A percentile compares a stretch with the other conserved stretches of the same genome.
Conservation (phyloP, 352 stramenopile genomes). For the Albugo laibachii region DNA sequence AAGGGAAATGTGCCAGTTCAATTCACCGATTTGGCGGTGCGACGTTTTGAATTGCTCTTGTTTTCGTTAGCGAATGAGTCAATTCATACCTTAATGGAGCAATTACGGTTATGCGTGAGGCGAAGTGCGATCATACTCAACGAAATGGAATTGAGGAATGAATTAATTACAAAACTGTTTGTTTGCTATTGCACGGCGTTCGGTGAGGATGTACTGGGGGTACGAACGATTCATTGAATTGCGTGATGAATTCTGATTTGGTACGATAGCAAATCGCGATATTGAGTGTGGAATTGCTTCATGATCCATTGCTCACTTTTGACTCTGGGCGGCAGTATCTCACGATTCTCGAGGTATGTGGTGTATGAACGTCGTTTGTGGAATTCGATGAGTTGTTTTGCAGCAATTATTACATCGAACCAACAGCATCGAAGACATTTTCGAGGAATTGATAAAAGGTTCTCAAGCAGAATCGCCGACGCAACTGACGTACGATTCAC, state of each 20-base stretch:
- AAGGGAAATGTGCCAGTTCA: background rate
- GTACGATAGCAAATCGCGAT: conserved; percentile 24
- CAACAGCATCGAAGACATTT: conserved; percentile 39
- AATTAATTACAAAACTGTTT: conserved; percentile 51
- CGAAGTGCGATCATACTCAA: conserved; percentile 49
- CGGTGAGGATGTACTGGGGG: conserved; percentile 39
- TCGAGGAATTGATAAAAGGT: conserved; percentile 20
- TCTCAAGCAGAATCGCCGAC: conserved; percentile 26
- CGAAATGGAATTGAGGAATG: conserved; percentile 33
- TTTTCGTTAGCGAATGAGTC: too few species aligned
- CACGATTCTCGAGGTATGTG: conserved; percentile 26
- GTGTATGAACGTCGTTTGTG: background rate
- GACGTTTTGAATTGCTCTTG: too few species aligned
- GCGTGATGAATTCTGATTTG: background rate
- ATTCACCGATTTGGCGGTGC: too few species aligned
- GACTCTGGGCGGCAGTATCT: conserved; percentile 52
- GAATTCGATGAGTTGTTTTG: background rate
- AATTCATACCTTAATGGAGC: too few species aligned
- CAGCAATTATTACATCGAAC: conserved; percentile 38
- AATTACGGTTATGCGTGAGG: conserved; percentile 13
- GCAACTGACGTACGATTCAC: conserved; percentile 33
- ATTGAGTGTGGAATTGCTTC: conserved; percentile 36
- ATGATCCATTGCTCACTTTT: conserved; percentile 33
- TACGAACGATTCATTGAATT: conserved; percentile 11
- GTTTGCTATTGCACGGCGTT: conserved; percentile 30